Base-by-base conservation (phyloP, 768 basidiomycete genomes). In the Cystoderma amianthinum region DNA sequence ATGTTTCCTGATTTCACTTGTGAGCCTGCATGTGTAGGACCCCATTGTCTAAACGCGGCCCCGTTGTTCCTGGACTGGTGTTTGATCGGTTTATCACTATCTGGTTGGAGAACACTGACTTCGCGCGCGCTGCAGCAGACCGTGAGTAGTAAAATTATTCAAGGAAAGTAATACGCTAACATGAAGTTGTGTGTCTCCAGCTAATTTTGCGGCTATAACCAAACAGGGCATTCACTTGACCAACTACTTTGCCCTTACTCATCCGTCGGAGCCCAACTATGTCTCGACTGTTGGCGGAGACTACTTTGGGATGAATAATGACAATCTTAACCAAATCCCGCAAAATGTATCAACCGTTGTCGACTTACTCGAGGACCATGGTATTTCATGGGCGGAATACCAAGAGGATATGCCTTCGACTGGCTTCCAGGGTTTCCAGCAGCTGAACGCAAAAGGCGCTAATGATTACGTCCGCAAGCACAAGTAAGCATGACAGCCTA, bases 201-300 rank as follows among this genome's bases (percentile, higher is more conserved):
- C 58, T 12, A 54, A 54, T 12, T 64, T 71, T 34, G 46, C 47
- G 30, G 54, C 57, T 35, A 55, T 82, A 43, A 67, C 70, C 12
- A 47, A 63, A 36, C 62, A 80, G 51, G 79, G 80, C 5, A 61
- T 83, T 42, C 46, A 64, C 4, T 56, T 77, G 13, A 55, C 45
- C 32, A 68, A 65, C 37, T 77, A 65, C 50, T 76, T 70, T 44
- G 69, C 57, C 3, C 45, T 77, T 28, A 76, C 74, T 19, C 77
- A 78, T 49, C 76, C 79, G 3, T 80, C 79, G 1, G 63, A 83
- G 54, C 80, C 81, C 22, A 82, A 84, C 58, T 82, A 69, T 38
- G 48, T 72, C 38, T 68, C 76, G 10, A 55, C 62, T 1, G 59
- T 64, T 7, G 73, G 71, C 13, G 79, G 79, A 28, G 71, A 76